Base-by-base conservation (phyloP, 768 basidiomycete species). In the Boletellus sp. region DNA sequence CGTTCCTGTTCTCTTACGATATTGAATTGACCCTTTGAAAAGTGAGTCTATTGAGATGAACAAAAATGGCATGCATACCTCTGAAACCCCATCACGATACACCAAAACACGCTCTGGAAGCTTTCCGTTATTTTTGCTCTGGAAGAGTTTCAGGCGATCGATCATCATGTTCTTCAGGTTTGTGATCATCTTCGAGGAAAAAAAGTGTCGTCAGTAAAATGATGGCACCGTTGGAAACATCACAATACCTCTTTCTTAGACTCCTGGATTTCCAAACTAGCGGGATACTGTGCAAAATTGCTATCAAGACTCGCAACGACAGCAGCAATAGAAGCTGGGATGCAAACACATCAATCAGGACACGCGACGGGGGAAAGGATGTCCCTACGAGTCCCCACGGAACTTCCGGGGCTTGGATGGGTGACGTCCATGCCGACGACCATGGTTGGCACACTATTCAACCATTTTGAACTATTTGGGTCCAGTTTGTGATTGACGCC, bases 71-170 rank as follows among this genome's bases (percentile, higher is more conserved):
- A 23, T 40, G 38, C 68, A 32, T 44, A 85, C 87, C 70, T 90
- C 88, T 3, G 87, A 89, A 24, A 91, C 87, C 42, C 90, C 90
- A 62, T 91, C 90, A 8, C 78, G 72, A 57, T 78, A 80, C n/a
- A 80, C 74, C n/a, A 80, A 48, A 42, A 80, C 51, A 17, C 79
- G 74, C 4, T 62, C 54, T 4, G 79, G 79, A 17, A 80, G 68
- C 19, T 43, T 58, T 10, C 64, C 67, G 2, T 44, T 58, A 43
- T 69, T 75, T 45, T 54, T 69, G 23, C 48, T 54, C 36, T 67
- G 56, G 68, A 69, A 81, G n/a, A 70, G 60, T 16, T 64, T 57
- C 20, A 81, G 54, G 19, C 79, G 70, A 37, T 72, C 74, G 13
- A 71, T 51, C 72, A 81, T 77, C 79, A 80, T 81, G 7, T 57